Evolutionary conservation across 768 basidiomycete species (phyloP).

Genomic region (Tulasnella sp.): DNA sequence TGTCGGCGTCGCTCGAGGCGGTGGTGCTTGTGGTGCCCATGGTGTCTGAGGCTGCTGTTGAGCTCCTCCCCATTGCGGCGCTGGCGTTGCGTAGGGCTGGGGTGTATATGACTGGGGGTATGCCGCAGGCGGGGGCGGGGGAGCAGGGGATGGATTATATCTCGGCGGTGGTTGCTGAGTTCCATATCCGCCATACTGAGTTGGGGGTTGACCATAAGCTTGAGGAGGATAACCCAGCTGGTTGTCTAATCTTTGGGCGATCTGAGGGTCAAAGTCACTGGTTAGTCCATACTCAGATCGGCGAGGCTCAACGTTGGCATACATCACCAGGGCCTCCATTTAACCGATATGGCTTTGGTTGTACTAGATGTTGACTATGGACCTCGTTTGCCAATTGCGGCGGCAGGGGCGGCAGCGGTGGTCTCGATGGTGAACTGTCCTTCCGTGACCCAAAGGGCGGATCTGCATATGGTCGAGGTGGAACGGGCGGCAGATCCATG

Average conservation of each 20-base stretch:
- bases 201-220: not conserved
- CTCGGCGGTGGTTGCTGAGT: not conserved
- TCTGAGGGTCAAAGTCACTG: not conserved
- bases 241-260: slow-evolving; percentile 4
- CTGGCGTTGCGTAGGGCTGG: not conserved
- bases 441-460: not conserved
- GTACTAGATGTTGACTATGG: not conserved
- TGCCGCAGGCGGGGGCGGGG: slow-evolving; percentile 2
- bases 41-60: not conserved
- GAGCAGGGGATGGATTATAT: not conserved
- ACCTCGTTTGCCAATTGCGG: slow-evolving; percentile 5
- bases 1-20: not conserved
- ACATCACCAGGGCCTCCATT: slow-evolving; percentile 2
- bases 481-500: slow-evolving; percentile 11
- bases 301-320: not conserved
- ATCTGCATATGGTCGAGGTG: slow-evolving; percentile 2
- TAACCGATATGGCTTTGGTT: slow-evolving; percentile 1
- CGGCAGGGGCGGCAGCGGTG: slow-evolving; percentile 10
- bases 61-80: not conserved
- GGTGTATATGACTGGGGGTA: not conserved
- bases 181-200: not conserved
- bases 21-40: not conserved
- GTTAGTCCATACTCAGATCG: not conserved
- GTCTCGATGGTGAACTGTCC: not conserved
- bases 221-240: not conserved